Conservation (phyloP, 2,329 filamentous ascomycete species). For the Capronia epimyces region DNA sequence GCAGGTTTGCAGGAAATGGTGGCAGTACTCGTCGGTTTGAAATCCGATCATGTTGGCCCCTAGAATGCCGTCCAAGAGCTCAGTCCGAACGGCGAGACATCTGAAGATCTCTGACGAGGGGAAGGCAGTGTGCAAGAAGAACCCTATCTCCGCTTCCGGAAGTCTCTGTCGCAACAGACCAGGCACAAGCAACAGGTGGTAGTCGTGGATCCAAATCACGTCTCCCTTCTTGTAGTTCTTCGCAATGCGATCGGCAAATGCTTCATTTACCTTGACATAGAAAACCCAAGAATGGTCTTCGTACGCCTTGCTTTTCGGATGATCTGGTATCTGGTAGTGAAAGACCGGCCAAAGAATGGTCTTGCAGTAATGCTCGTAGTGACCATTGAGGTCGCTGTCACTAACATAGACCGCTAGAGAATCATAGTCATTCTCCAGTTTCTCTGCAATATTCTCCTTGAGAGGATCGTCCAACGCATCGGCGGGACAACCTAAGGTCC, state of each 20-base stretch:
- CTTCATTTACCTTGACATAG: slow-evolving; percentile 87
- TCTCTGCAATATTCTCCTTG: slow-evolving; percentile 77
- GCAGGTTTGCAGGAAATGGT: slow-evolving; percentile 93
- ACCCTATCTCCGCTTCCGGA: slow-evolving; percentile 89
- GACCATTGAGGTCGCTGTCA: slow-evolving; percentile 88
- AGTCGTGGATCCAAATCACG: slow-evolving; percentile 92
- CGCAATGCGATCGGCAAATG: slow-evolving; percentile 84
- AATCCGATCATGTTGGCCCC: slow-evolving; percentile 90
- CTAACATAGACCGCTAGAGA: slow-evolving; percentile 65
- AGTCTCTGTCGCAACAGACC: slow-evolving; percentile 78
- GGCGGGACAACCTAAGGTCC: slow-evolving; percentile 88
- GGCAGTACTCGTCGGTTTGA: slow-evolving; percentile 86
- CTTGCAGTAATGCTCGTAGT: slow-evolving; percentile 96
- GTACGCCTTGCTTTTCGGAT: slow-evolving; percentile 96
- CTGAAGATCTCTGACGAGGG: slow-evolving; percentile 94
- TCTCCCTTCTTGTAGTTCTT: slow-evolving; percentile 92
- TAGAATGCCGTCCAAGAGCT: slow-evolving; percentile 85
- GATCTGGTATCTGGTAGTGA: slow-evolving; percentile 96
- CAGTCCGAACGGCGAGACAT: slow-evolving; percentile 77
- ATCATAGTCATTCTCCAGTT: slow-evolving; percentile 72
- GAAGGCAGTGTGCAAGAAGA: slow-evolving; percentile 93
- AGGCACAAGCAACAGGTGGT: slow-evolving; percentile 84
- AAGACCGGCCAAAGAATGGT: slow-evolving; percentile 97
- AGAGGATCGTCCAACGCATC: slow-evolving; percentile 72
- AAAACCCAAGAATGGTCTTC: slow-evolving; percentile 95